phyloP scores from a whole-genome alignment of 164 flowering plant species.

The Liriodendron chinense region DNA sequence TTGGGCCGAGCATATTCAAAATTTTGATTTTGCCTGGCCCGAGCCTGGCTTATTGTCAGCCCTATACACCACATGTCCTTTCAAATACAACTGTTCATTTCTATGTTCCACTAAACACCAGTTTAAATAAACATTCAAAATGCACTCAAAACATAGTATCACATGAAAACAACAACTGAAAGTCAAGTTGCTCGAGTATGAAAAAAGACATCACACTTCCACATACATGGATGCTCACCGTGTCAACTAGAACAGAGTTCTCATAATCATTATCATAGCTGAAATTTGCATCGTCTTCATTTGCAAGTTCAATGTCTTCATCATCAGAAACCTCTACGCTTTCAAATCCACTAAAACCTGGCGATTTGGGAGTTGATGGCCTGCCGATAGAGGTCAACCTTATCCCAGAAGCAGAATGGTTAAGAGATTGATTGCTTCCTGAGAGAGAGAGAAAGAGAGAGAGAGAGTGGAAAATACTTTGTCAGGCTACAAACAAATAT shows the following conservation, averaged over 20 bases:
- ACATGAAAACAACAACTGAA: not conserved
- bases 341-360: conserved; percentile 36
- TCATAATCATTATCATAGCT: conserved; percentile 14
- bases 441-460: conserved; percentile 1
- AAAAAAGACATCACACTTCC: not conserved
- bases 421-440: conserved; percentile 35
- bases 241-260: conserved; percentile 13
- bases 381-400: conserved; percentile 38
- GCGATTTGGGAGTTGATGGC: conserved; percentile 41
- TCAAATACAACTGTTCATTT: too few relatives aligned
- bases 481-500: not conserved
- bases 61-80: too few relatives aligned
- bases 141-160: not conserved
- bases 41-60: too few relatives aligned
- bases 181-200: not conserved
- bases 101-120: too few relatives aligned
- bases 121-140: not conserved
- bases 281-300: conserved; percentile 26
- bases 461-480: not conserved
- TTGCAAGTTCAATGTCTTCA: conserved; percentile 38
- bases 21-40: not conserved
- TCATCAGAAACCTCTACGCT: conserved; percentile 52
- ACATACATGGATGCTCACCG: conserved; percentile 3
- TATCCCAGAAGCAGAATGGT: conserved; percentile 25
- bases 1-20: not conserved